Evolutionary conservation across 345 rosid species (phyloP).

Genomic region (Garcia nutans): DNA sequence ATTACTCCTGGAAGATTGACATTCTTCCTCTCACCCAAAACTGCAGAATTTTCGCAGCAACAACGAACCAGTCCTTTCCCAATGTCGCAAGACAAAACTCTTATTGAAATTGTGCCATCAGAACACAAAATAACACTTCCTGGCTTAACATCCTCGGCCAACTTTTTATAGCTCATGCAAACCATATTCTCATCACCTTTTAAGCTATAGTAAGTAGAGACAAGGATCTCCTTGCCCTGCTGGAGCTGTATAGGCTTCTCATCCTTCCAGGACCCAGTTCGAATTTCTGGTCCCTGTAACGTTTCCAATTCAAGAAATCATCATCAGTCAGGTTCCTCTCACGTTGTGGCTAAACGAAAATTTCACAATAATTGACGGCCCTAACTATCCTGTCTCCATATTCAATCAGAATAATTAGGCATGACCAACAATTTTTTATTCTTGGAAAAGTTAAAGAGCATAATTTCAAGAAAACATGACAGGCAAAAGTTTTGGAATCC

Average conservation of each 20-base stretch:
- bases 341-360: neutral
- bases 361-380: too few species aligned
- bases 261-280: constrained; percentile 30
- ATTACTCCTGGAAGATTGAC: constrained; percentile 37
- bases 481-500: constrained; percentile 3
- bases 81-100: constrained; percentile 27
- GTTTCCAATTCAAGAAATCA: neutral
- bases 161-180: constrained; percentile 30
- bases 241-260: constrained; percentile 26
- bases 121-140: constrained; percentile 35
- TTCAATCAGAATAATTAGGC: neutral
- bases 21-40: constrained; percentile 36
- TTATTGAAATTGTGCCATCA: constrained; percentile 31
- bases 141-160: constrained; percentile 34
- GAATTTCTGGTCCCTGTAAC: constrained; percentile 28
- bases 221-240: constrained; percentile 27
- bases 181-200: constrained; percentile 33
- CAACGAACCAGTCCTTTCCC: constrained; percentile 27
- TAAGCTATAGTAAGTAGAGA: constrained; percentile 28
- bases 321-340: neutral
- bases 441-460: constrained; percentile 9
- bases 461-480: neutral
- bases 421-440: constrained; percentile 4
- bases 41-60: constrained; percentile 33
- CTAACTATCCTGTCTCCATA: neutral